Base-by-base conservation (phyloP, 148 eudicot species). In the Gaultheria prostrata region DNA sequence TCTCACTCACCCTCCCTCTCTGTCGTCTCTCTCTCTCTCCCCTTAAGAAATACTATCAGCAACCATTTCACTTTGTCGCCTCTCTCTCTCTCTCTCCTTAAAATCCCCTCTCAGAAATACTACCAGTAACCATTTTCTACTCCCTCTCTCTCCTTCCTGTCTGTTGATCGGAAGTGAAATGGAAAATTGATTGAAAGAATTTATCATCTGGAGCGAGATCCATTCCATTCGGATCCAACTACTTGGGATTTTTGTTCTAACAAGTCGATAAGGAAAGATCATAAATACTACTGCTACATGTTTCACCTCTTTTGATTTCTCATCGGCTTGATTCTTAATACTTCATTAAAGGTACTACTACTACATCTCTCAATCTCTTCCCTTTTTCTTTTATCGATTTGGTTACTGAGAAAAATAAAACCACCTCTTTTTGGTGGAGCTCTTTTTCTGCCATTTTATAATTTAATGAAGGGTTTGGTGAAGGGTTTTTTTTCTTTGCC, bases 1-100 rank as follows among this genome's bases (percentile, higher is more conserved):
- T 81, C 76, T 28, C 80, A 30, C 80, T 78, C 80, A 28, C 46
- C 26, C 32, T 21, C 53, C 20, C 77, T 20, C 24, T n/a, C n/a
- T n/a, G n/a, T n/a, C 35, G n/a, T 17, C 33, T 39, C 28, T 39
- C 13, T 21, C 50, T 15, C 49, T 39, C 50, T 73, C 76, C 5
- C 46, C 17, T 30, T 2, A 1, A 4, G n/a, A n/a, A n/a, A n/a
- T n/a, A n/a, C n/a, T n/a, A n/a, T n/a, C n/a, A n/a, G n/a, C n/a
- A n/a, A 39, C 51, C 51, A n/a, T 13, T 28, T 4, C 77, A 7
- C 24, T n/a, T n/a, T n/a, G n/a, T n/a, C n/a, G n/a, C n/a, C 39
- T 35, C 39, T 39, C 43, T 39, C 76, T 18, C 3, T 14, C 6
- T 72, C 69, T 65, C 35, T 24, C 33, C 33, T 65, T 65, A 35